phyloP scores from a whole-genome alignment of 345 rosid species.

The Erucastrum elatum region DNA sequence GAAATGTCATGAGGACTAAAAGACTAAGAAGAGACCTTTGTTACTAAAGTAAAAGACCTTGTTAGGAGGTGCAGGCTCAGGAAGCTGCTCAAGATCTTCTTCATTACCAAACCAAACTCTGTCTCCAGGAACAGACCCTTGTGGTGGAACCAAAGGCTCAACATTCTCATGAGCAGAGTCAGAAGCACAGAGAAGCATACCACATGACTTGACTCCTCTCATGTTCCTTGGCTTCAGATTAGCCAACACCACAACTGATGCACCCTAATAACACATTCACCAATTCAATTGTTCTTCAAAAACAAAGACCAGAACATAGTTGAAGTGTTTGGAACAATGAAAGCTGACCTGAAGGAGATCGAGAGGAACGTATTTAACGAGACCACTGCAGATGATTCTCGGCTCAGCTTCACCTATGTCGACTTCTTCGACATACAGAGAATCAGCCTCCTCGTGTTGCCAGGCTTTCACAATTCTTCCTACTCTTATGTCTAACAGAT shows the following conservation, averaged over 20 bases:
- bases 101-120: slow-evolving; percentile 81
- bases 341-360: slow-evolving; percentile 60
- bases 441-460: slow-evolving; percentile 93
- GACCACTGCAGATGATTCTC: slow-evolving; percentile 88
- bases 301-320: no score
- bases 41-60: slow-evolving; percentile 50
- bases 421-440: slow-evolving; percentile 89
- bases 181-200: slow-evolving; percentile 92
- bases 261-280: slow-evolving; percentile 43
- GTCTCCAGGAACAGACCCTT: slow-evolving; percentile 70
- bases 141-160: slow-evolving; percentile 81
- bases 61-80: slow-evolving; percentile 65
- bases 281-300: not conserved
- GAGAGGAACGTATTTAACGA: slow-evolving; percentile 73
- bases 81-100: slow-evolving; percentile 54
- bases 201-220: slow-evolving; percentile 91
- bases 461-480: slow-evolving; percentile 81
- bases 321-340: not conserved
- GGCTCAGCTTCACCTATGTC: slow-evolving; percentile 84
- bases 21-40: not conserved
- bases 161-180: slow-evolving; percentile 74
- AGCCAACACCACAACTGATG: slow-evolving; percentile 77
- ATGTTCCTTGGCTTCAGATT: slow-evolving; percentile 90
- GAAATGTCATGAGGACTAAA: no score
- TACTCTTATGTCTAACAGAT: slow-evolving; percentile 80